These are phyloP conservation scores for Mycena galopus DNA, from an alignment of 768 basidiomycete species.

Conservation along the genomic window DNA sequence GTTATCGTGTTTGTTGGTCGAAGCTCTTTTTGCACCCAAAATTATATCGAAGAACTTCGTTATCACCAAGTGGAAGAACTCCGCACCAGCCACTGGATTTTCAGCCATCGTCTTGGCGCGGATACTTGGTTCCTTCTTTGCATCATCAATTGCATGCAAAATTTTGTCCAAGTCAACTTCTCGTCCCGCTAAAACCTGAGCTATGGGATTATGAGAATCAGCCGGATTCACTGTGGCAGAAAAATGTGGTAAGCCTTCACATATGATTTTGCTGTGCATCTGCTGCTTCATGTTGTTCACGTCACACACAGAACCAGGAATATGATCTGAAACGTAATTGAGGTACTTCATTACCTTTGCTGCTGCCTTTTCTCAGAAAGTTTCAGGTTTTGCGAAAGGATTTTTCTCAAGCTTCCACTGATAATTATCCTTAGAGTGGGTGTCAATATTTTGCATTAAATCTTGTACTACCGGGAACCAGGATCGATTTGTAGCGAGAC, in stretches of 20 bases:
- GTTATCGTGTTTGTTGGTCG: too few species aligned
- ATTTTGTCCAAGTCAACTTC: slow-evolving; percentile 37
- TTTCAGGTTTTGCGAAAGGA: too few species aligned
- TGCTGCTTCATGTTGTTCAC: slow-evolving; percentile 5
- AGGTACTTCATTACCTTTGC: too few species aligned
- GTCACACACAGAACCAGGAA: slow-evolving; percentile 23
- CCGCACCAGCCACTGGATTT: slow-evolving; percentile 35
- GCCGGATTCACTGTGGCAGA: slow-evolving; percentile 37
- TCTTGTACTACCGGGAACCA: too few species aligned
- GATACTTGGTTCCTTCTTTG: neutral
- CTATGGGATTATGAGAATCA: too few species aligned
- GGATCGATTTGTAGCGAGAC: too few species aligned
- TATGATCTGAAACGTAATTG: slow-evolving; percentile 16
- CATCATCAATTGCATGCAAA: slow-evolving; percentile 22
- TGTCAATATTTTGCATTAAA: too few species aligned
- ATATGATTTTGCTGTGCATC: neutral
- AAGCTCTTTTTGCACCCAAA: slow-evolving; percentile 31
- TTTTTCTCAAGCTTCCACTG: too few species aligned
- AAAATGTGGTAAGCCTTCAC: slow-evolving; percentile 30
- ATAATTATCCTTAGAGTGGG: too few species aligned
- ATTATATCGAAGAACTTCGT: slow-evolving; percentile 38
- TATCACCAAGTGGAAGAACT: slow-evolving; percentile 48
- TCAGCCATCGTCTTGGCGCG: neutral
- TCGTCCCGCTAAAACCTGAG: slow-evolving; percentile 34
- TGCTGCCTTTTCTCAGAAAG: too few species aligned